Evolutionary conservation across 306 rosid genomes (phyloP).

Genomic region (Cucurbita maxima): DNA sequence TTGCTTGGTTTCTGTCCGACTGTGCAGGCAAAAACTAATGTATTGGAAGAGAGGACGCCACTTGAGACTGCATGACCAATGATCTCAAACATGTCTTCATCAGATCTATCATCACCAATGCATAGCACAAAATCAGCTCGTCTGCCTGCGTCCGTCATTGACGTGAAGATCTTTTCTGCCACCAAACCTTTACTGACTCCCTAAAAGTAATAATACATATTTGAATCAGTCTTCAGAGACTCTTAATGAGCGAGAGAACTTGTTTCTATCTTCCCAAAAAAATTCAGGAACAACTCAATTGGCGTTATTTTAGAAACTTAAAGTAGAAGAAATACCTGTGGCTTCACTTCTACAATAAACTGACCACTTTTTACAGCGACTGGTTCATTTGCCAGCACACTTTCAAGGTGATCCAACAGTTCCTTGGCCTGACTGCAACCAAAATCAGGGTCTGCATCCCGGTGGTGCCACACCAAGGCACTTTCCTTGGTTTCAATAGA

Average conservation of each 20-base stretch:
- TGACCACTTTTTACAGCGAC: constrained; percentile 55
- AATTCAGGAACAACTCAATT: not conserved
- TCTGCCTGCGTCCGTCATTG: constrained; percentile 28
- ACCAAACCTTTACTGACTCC: constrained; percentile 60
- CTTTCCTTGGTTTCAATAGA: constrained; percentile 48
- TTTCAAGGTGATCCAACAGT: constrained; percentile 55
- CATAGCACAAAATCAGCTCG: constrained; percentile 50
- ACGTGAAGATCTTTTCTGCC: constrained; percentile 40
- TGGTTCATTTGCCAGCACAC: constrained; percentile 59
- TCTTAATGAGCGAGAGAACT: not conserved
- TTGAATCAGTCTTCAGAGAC: not conserved
- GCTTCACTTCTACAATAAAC: constrained; percentile 56
- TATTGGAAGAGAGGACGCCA: constrained; percentile 22
- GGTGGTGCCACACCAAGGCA: constrained; percentile 64
- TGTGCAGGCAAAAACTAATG: constrained; percentile 43
- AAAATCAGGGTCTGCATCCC: constrained; percentile 54
- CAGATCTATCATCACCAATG: constrained; percentile 57
- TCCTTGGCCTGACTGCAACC: constrained; percentile 63
- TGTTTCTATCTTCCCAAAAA: not conserved
- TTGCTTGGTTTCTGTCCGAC: constrained; percentile 72
- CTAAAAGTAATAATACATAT: constrained; percentile 13
- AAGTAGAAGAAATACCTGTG: constrained; percentile 30
- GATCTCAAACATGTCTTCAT: constrained; percentile 60
- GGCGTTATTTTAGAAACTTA: not conserved
- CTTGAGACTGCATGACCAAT: constrained; percentile 27